phyloP scores from a whole-genome alignment of 2,329 filamentous ascomycete genomes.

The Paraphaeosphaeria sporulosa region DNA sequence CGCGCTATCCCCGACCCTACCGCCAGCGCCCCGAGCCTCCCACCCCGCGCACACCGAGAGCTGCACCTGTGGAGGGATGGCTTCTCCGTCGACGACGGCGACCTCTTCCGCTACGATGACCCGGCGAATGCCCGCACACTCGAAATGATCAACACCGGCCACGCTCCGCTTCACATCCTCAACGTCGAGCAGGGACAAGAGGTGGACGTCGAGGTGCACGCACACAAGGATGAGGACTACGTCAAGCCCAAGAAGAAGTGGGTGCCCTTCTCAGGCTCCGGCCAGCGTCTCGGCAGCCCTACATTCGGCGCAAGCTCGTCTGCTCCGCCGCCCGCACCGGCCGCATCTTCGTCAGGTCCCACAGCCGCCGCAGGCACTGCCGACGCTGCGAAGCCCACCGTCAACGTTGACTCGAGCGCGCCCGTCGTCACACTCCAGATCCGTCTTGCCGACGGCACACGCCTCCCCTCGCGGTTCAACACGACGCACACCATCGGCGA shows the following conservation, averaged over 20 bases:
- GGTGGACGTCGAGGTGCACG: conserved; percentile 77
- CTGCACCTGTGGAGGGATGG: conserved; percentile 85
- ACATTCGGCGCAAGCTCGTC: conserved; percentile 67
- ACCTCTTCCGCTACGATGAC: conserved; percentile 79
- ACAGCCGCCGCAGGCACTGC: conserved; percentile 35
- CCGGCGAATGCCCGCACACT: conserved; percentile 75
- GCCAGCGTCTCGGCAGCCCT: conserved; percentile 78
- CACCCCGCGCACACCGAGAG: conserved; percentile 68
- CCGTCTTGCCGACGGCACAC: conserved; percentile 78
- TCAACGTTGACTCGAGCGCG: conserved; percentile 68
- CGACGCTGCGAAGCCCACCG: conserved; percentile 51
- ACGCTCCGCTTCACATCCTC: conserved; percentile 79
- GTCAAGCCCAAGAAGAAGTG: conserved; percentile 76
- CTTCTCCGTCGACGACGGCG: conserved; percentile 84
- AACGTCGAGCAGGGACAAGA: conserved; percentile 77
- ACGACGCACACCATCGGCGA: conserved; percentile 78
- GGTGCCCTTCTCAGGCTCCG: conserved; percentile 75
- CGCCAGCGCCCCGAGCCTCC: conserved; percentile 45
- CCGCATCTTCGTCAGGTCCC: conserved; percentile 43
- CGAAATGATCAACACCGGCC: conserved; percentile 77
- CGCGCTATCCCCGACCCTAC: conserved; percentile 70
- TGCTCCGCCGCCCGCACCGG: conserved; percentile 43
- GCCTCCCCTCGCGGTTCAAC: conserved; percentile 83
- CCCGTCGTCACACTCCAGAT: conserved; percentile 77
- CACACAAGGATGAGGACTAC: conserved; percentile 79